Conservation (phyloP, 768 basidiomycete species). For the Lactifluus rugatus region DNA sequence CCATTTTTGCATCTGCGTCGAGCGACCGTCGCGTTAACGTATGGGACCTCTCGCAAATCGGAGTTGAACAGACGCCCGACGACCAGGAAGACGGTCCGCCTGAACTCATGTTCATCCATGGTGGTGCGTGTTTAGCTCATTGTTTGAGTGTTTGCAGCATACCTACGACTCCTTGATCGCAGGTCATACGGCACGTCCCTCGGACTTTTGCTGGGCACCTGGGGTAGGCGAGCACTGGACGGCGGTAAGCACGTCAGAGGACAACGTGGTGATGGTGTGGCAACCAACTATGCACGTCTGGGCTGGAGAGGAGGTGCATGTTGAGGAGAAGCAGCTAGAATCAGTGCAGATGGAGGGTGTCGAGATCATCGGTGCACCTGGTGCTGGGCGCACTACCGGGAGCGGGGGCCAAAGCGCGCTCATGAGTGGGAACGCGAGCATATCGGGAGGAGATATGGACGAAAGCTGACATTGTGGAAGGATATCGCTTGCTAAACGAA, state of each 20-base stretch:
- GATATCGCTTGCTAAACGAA: not conserved
- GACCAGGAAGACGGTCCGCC: constrained; percentile 98
- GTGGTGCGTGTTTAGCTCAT: constrained; percentile 40
- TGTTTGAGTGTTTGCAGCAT: not conserved
- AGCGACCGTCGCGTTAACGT: constrained; percentile 89
- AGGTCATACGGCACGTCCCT: constrained; percentile 84
- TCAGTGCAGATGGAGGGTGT: constrained; percentile 69
- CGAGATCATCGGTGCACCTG: constrained; percentile 33
- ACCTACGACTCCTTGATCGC: constrained; percentile 1
- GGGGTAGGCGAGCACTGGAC: constrained; percentile 77
- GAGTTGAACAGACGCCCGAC: constrained; percentile 93
- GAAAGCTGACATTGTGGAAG: constrained; percentile 16
- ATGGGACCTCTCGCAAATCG: constrained; percentile 90
- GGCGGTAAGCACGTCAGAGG: constrained; percentile 81
- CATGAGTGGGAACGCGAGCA: constrained; percentile 41
- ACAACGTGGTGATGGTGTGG: constrained; percentile 97
- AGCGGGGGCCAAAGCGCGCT: constrained; percentile 47
- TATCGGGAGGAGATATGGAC: constrained; percentile 41
- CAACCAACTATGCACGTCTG: constrained; percentile 91
- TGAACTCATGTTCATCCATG: constrained; percentile 91
- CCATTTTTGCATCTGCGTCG: constrained; percentile 90
- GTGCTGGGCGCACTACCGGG: constrained; percentile 16
- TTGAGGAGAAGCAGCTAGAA: constrained; percentile 82
- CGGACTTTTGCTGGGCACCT: constrained; percentile 95
- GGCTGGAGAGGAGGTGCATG: constrained; percentile 80